A percentile compares a stretch with the other conserved stretches of the same genome.
Evolutionary conservation across 23 red algal species (phyloP).

Genomic region (Gracilaria gracilis): DNA sequence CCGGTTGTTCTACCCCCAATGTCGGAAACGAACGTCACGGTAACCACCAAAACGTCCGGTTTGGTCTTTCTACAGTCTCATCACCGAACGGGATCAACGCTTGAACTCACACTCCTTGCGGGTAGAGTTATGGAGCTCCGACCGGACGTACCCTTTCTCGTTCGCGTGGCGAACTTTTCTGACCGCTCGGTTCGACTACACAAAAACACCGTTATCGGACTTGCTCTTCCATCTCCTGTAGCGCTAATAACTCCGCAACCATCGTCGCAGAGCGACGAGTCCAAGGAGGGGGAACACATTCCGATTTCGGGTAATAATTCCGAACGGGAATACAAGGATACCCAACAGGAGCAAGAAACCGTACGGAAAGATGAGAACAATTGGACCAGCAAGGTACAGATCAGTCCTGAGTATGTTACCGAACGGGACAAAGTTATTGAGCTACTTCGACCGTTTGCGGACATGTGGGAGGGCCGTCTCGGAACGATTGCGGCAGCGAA

Average conservation of each 20-base stretch:
- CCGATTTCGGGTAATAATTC: too few species aligned
- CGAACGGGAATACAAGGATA: too few species aligned
- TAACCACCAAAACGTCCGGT: neutral
- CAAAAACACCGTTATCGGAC: slow-evolving; percentile 15
- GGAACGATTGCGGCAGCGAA: neutral
- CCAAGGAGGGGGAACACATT: neutral
- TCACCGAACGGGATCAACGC: neutral
- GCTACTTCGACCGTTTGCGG: too few species aligned
- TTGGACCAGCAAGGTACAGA: neutral
- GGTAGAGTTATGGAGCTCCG: slow-evolving; percentile 33
- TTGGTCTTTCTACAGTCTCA: neutral
- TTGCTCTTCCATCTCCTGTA: neutral
- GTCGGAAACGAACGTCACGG: neutral
- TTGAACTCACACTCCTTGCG: slow-evolving; percentile 22
- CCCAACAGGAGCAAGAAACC: neutral
- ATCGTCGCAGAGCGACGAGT: neutral
- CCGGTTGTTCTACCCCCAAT: slow-evolving; percentile 9
- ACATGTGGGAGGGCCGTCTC: neutral
- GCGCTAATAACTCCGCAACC: neutral
- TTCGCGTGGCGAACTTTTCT: neutral
- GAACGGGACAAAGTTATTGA: neutral
- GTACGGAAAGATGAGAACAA: neutral
- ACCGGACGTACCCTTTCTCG: slow-evolving; percentile 28
- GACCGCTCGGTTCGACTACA: slow-evolving; percentile 14
- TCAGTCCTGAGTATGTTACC: neutral